phyloP scores from a whole-genome alignment of 176 grass and related monocot genomes.

The Oryza nivara region DNA sequence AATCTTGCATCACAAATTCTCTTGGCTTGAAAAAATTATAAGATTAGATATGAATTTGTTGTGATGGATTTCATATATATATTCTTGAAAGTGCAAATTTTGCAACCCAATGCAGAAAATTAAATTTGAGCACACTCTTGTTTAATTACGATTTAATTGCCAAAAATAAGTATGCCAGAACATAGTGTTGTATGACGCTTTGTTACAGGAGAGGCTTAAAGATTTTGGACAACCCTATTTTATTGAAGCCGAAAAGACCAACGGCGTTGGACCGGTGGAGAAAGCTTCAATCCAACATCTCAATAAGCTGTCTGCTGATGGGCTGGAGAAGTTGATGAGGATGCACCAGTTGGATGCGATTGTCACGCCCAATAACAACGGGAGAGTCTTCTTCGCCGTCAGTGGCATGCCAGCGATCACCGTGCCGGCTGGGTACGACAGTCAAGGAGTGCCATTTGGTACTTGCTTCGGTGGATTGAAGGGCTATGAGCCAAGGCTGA shows the following conservation, averaged over 20 bases:
- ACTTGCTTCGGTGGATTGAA: slow-evolving; percentile 59
- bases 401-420: slow-evolving; percentile 52
- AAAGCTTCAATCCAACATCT: slow-evolving; percentile 29
- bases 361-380: not conserved
- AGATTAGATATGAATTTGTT: not conserved
- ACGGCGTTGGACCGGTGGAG: slow-evolving; percentile 36
- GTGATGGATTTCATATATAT: too few species aligned
- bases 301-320: slow-evolving; percentile 30
- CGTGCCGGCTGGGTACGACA: slow-evolving; percentile 52
- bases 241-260: slow-evolving; percentile 34
- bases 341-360: slow-evolving; percentile 49
- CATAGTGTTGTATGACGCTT: too few species aligned
- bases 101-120: too few species aligned
- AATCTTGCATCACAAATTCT: not conserved
- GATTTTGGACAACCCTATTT: slow-evolving; percentile 33
- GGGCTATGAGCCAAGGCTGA: slow-evolving; percentile 54
- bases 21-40: not conserved
- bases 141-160: too few species aligned
- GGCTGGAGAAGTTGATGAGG: slow-evolving; percentile 51
- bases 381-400: slow-evolving; percentile 18
- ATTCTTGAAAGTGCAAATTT: too few species aligned
- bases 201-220: slow-evolving; percentile 48
- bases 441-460: slow-evolving; percentile 45
- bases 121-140: too few species aligned
- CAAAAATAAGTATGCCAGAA: too few species aligned